Percentiles rank a stretch among this genome's conserved stretches.
Evolutionary conservation across 768 basidiomycete genomes (phyloP).

Genomic region (Mycena capillaripes): DNA sequence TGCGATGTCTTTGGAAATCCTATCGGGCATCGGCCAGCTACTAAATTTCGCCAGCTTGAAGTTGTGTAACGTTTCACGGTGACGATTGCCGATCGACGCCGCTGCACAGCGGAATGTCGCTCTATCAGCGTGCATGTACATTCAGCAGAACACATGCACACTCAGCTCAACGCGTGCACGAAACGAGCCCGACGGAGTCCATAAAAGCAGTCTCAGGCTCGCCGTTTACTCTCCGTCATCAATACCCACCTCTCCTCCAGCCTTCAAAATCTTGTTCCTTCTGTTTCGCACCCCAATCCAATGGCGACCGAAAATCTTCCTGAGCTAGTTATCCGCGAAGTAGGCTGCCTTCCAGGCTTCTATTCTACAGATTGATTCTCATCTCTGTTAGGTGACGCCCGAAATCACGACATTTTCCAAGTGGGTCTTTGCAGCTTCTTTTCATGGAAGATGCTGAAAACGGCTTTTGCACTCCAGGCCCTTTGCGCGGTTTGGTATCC

Average conservation of each 20-base stretch:
- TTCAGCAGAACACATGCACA: constrained; percentile 4
- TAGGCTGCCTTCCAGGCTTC: background rate
- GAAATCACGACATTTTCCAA: constrained; percentile 32
- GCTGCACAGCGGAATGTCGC: too few species aligned
- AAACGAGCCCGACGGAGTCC: background rate
- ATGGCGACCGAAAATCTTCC: constrained; percentile 31
- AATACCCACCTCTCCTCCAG: background rate
- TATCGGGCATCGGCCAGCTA: too few species aligned
- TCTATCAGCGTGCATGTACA: background rate
- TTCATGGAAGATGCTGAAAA: constrained; percentile 4
- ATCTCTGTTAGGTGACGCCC: constrained; percentile 19
- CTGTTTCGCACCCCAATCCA: background rate
- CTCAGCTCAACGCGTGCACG: background rate
- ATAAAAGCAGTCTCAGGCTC: background rate
- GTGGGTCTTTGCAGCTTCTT: constrained; percentile 12
- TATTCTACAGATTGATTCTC: background rate
- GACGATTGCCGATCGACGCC: too few species aligned
- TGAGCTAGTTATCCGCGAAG: constrained; percentile 35
- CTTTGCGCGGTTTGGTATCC: constrained; percentile 73
- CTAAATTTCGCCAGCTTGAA: too few species aligned
- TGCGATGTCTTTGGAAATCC: too few species aligned
- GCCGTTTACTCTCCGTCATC: background rate
- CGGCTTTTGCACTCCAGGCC: constrained; percentile 57
- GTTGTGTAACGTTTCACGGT: too few species aligned
- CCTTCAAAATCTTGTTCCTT: background rate